These are phyloP conservation scores for Rubia peregrina DNA, from an alignment of 305 asterid genomes.

Conservation along the genomic window DNA sequence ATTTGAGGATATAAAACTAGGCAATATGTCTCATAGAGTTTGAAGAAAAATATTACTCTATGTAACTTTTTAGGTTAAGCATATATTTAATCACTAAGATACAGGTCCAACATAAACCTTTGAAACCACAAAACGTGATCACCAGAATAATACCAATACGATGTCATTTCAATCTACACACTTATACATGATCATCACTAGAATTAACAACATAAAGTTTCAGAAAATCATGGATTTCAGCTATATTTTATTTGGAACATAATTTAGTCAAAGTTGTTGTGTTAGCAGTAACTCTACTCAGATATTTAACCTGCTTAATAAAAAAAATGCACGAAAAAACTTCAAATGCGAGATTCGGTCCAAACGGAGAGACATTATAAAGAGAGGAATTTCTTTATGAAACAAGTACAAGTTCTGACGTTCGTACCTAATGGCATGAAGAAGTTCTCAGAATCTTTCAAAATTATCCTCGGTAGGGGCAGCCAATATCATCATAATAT, in stretches of 20 bases:
- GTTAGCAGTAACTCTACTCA: neutral
- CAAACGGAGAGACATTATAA: neutral
- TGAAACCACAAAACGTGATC: neutral
- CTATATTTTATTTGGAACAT: neutral
- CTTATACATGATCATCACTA: neutral
- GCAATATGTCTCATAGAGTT: no score
- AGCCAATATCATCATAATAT: conserved; percentile 86
- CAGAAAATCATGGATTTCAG: neutral
- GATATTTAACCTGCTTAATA: neutral
- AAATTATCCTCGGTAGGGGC: conserved; percentile 80
- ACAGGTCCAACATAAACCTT: no score
- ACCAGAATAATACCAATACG: neutral
- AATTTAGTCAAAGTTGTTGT: neutral
- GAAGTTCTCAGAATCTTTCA: conserved; percentile 61
- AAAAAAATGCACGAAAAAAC: neutral
- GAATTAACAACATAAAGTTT: no score
- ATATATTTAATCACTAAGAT: no score
- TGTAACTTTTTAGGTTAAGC: no score
- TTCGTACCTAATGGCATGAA: conserved; percentile 59
- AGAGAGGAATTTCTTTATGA: neutral
- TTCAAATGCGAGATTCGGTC: neutral
- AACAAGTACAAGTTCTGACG: conserved; percentile 1
- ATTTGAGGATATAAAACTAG: no score
- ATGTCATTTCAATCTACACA: neutral
- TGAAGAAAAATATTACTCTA: no score